phyloP scores from a whole-genome alignment of 441 rosid species.

The Gossypium lobatum region DNA sequence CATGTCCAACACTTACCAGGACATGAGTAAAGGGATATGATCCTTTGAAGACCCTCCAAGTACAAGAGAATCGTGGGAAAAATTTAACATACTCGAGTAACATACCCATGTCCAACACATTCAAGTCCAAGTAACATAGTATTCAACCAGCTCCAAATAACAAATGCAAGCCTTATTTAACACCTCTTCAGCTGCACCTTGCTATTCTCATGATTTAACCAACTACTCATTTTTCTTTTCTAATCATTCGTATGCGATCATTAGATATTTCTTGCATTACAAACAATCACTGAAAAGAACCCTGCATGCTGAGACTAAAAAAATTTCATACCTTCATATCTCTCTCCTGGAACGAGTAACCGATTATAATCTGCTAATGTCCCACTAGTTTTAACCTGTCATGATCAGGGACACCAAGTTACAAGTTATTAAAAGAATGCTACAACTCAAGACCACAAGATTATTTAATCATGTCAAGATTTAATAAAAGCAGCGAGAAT shows the following conservation, averaged over 20 bases:
- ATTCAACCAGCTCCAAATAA: neutral
- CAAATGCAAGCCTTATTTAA: neutral
- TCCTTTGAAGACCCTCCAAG: neutral
- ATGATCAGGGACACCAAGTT: conserved; percentile 6
- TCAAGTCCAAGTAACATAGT: neutral
- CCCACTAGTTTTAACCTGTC: conserved; percentile 60
- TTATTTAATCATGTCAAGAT: neutral
- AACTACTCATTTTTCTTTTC: neutral
- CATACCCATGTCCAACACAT: neutral
- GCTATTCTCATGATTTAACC: neutral
- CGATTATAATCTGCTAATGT: conserved; percentile 76
- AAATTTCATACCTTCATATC: conserved; percentile 63
- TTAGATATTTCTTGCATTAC: neutral
- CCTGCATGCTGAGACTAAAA: neutral
- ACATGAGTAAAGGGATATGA: neutral
- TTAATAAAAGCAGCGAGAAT: neutral
- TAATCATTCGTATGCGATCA: neutral
- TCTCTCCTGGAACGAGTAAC: conserved; percentile 57
- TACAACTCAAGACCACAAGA: neutral
- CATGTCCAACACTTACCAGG: neutral
- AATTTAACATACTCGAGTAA: neutral
- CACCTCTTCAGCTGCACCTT: neutral
- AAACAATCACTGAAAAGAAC: neutral
- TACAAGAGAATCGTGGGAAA: neutral
- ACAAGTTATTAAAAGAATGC: neutral